Conservation (phyloP, 352 stramenopile genomes). For the Pythium oligandrum region DNA sequence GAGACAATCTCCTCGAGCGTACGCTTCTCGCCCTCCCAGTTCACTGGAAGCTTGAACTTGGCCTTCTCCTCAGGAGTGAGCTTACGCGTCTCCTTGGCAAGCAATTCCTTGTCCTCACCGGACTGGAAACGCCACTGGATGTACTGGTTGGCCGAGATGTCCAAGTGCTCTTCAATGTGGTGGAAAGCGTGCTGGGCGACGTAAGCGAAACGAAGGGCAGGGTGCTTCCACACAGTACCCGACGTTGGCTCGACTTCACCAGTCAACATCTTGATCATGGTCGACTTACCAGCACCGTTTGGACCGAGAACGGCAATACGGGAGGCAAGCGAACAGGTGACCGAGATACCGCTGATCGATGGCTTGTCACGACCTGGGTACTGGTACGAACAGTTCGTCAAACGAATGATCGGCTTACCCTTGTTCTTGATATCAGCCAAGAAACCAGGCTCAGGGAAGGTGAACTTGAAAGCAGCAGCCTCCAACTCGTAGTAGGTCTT, state of each 20-base stretch:
- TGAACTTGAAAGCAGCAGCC: constrained; percentile 83
- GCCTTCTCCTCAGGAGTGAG: constrained; percentile 91
- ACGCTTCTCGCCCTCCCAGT: constrained; percentile 91
- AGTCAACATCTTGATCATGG: constrained; percentile 94
- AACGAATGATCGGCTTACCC: constrained; percentile 87
- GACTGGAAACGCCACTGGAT: constrained; percentile 97
- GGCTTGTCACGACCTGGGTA: constrained; percentile 78
- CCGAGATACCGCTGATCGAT: constrained; percentile 78
- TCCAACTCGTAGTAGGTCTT: constrained; percentile 89
- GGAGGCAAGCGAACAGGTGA: constrained; percentile 75
- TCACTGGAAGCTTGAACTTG: constrained; percentile 91
- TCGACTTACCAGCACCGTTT: constrained; percentile 95
- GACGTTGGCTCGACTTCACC: constrained; percentile 73
- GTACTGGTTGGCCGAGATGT: constrained; percentile 94
- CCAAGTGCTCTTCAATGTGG: constrained; percentile 96
- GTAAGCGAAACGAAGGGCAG: constrained; percentile 92
- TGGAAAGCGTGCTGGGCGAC: constrained; percentile 97
- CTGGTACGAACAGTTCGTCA: constrained; percentile 82
- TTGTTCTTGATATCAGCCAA: constrained; percentile 90
- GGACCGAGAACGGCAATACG: constrained; percentile 81
- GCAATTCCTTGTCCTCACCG: constrained; percentile 87
- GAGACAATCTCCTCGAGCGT: constrained; percentile 89
- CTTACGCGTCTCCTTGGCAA: constrained; percentile 91
- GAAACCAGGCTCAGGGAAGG: constrained; percentile 84
- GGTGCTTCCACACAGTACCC: constrained; percentile 83